A percentile compares a stretch with the other conserved stretches of the same genome.
These are phyloP conservation scores for Lipomyces oligophaga DNA, from an alignment of 805 yeast species.

Conservation along the genomic window DNA sequence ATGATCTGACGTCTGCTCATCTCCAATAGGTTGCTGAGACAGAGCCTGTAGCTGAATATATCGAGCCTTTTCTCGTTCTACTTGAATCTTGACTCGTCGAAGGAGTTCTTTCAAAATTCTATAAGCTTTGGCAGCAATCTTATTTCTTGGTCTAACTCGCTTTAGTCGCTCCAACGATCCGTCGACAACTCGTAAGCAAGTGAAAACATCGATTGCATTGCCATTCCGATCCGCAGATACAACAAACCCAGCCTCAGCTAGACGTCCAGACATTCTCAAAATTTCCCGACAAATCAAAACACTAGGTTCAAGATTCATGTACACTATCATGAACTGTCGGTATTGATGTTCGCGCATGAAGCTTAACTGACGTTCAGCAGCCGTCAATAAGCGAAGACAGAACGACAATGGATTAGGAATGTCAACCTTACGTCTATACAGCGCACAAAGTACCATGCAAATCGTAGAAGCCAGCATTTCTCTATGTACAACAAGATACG, in stretches of 20 bases:
- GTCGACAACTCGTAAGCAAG: conserved; percentile 23
- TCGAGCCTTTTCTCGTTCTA: conserved; percentile 22
- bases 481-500: conserved; percentile 17
- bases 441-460: conserved; percentile 24
- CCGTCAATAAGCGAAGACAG: conserved; percentile 24
- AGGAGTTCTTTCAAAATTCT: conserved; percentile 22
- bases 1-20: neutral
- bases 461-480: conserved; percentile 22
- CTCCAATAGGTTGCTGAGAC: neutral
- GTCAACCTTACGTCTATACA: conserved; percentile 19
- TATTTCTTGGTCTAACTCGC: conserved; percentile 13
- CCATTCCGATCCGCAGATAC: conserved; percentile 20
- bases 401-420: conserved; percentile 25
- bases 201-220: conserved; percentile 20
- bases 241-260: conserved; percentile 21
- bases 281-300: conserved; percentile 28
- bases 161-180: conserved; percentile 16
- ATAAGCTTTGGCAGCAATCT: conserved; percentile 23
- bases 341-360: conserved; percentile 17
- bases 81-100: conserved; percentile 23
- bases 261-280: conserved; percentile 19
- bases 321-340: conserved; percentile 28
- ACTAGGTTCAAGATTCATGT: conserved; percentile 22
- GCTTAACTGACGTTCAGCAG: conserved; percentile 17
- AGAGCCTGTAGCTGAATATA: conserved; percentile 1